A percentile compares a stretch with the other conserved stretches of the same genome.
phyloP scores from a whole-genome alignment of 2,329 filamentous ascomycete genomes.

The Biscogniauxia marginata region DNA sequence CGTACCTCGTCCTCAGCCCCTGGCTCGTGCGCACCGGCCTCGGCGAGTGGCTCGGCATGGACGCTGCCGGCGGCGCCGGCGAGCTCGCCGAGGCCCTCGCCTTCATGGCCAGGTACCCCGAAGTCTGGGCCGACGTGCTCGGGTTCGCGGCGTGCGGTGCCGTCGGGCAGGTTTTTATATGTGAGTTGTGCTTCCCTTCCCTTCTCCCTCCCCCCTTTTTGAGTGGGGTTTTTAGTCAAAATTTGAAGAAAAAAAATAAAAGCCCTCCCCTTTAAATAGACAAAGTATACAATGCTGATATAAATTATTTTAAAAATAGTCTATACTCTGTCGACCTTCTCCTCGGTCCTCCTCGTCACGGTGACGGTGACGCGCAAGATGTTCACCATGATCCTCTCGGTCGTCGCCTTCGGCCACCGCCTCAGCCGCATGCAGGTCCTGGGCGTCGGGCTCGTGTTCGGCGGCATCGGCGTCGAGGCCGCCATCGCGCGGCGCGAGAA shows the following conservation, averaged over 20 bases:
- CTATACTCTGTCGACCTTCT: constrained; percentile 91
- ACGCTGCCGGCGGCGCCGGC: constrained; percentile 62
- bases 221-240: too few relatives aligned
- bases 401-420: constrained; percentile 89
- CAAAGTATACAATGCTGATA: too few relatives aligned
- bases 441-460: constrained; percentile 89
- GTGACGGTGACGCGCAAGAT: constrained; percentile 98
- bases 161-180: constrained; percentile 94
- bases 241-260: too few relatives aligned
- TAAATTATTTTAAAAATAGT: too few relatives aligned
- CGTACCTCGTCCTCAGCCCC: constrained; percentile 76
- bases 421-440: constrained; percentile 90
- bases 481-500: constrained; percentile 81
- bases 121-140: constrained; percentile 82
- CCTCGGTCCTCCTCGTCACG: constrained; percentile 86
- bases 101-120: constrained; percentile 78
- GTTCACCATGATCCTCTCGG: constrained; percentile 97
- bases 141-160: constrained; percentile 89
- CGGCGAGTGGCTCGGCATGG: constrained; percentile 65
- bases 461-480: constrained; percentile 89
- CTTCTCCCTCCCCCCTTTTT: background rate
- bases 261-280: too few relatives aligned
- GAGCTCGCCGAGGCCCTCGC: constrained; percentile 77
- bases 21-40: constrained; percentile 69
- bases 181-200: constrained; percentile 41